These are phyloP conservation scores for Pythium pyrilobum DNA, from an alignment of 352 stramenopile genomes.

Conservation along the genomic window DNA sequence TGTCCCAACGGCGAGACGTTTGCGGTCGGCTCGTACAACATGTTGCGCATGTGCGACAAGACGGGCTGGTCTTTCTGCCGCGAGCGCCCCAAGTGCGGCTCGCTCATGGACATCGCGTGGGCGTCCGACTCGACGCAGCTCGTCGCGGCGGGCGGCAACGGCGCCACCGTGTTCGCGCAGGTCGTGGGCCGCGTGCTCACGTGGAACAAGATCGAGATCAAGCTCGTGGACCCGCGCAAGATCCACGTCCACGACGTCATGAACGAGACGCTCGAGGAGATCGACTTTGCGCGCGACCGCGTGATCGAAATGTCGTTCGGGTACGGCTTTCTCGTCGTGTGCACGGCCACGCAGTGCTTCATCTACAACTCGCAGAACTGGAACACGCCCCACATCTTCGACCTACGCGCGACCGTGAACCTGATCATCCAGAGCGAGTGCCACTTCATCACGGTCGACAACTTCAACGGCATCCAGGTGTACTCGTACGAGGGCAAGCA, in stretches of 20 bases:
- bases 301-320: slow-evolving; percentile 92
- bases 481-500: slow-evolving; percentile 92
- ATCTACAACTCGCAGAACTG: slow-evolving; percentile 91
- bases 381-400: slow-evolving; percentile 92
- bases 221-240: slow-evolving; percentile 76
- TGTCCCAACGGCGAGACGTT: slow-evolving; percentile 89
- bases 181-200: slow-evolving; percentile 80
- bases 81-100: slow-evolving; percentile 75
- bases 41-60: slow-evolving; percentile 91
- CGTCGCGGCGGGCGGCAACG: slow-evolving; percentile 81
- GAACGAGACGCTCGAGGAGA: slow-evolving; percentile 88
- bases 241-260: slow-evolving; percentile 88
- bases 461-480: slow-evolving; percentile 84
- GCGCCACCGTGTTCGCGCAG: slow-evolving; percentile 86
- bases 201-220: slow-evolving; percentile 89
- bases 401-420: slow-evolving; percentile 81
- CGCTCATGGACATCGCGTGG: slow-evolving; percentile 87
- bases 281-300: slow-evolving; percentile 89
- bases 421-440: slow-evolving; percentile 86
- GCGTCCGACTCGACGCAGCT: slow-evolving; percentile 90
- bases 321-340: slow-evolving; percentile 90
- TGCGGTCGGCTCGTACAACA: slow-evolving; percentile 90
- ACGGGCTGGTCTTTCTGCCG: slow-evolving; percentile 90
- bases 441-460: slow-evolving; percentile 89
- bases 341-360: slow-evolving; percentile 89